Evolutionary conservation across 2,329 filamentous ascomycete genomes (phyloP).

Genomic region (Dryadomyces quercivorus): DNA sequence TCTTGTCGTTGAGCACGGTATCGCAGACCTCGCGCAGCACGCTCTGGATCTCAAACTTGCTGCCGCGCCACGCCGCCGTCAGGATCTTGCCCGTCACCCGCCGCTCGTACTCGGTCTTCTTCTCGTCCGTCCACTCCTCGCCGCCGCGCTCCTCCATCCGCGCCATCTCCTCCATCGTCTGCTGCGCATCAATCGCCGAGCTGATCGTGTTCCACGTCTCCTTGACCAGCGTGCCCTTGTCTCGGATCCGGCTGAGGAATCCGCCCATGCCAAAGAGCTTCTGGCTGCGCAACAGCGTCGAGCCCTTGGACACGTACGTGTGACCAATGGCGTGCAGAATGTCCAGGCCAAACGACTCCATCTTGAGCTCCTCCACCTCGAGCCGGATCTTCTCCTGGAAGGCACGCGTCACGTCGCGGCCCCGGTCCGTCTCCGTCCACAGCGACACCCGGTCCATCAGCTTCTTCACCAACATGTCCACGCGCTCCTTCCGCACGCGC

Average conservation of each 20-base stretch:
- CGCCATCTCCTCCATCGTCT: constrained; percentile 99
- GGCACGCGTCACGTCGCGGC: constrained; percentile 66
- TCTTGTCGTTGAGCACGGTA: constrained; percentile 65
- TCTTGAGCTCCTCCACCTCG: constrained; percentile 96
- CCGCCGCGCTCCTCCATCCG: constrained; percentile 89
- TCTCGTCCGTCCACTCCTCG: constrained; percentile 97
- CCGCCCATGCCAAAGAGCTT: constrained; percentile 94
- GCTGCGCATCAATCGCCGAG: constrained; percentile 90
- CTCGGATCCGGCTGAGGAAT: constrained; percentile 87
- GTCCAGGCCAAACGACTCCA: constrained; percentile 96
- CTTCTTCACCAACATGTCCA: constrained; percentile 73
- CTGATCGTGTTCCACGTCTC: constrained; percentile 98
- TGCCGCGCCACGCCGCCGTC: constrained; percentile 89
- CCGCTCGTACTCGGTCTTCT: constrained; percentile 88
- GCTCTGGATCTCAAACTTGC: constrained; percentile 96
- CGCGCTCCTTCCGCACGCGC: constrained; percentile 71
- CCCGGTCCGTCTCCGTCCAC: constrained; percentile 96
- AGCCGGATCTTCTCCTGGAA: constrained; percentile 92
- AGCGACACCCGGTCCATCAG: constrained; percentile 80
- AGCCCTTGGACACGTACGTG: constrained; percentile 81
- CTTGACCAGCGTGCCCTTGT: constrained; percentile 94
- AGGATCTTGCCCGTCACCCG: constrained; percentile 96
- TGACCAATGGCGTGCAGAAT: constrained; percentile 90
- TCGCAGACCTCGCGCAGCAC: constrained; percentile 94
- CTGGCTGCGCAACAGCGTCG: constrained; percentile 80